Evolutionary conservation across 768 basidiomycete genomes (phyloP), one percentile per base, ranked within the genome.

Genomic region (Podaxis sp.): DNA sequence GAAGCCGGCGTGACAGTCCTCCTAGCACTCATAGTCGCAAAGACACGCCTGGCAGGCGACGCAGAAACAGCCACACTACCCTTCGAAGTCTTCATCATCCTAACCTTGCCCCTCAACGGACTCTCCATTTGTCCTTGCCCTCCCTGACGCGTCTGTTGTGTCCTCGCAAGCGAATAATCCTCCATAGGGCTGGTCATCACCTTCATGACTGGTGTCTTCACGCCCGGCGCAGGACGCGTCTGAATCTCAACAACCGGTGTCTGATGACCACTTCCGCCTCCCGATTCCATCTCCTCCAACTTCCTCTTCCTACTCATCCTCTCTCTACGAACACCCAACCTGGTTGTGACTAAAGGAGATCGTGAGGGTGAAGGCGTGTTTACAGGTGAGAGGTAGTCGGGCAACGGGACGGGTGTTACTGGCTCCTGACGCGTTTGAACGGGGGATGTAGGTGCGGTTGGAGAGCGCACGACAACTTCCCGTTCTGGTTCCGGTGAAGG

Each of bases 311-410:
- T 38, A 15, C 30, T 49, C 28, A 28, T 17, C 40, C 7, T 53
- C 3, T 28, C 40, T 44, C 42, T 22, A 24, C 24, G 49, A 26
- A 7, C 13, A 28, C 24, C 19, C 22, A 12, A 3, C 22, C 49
- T 13, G 13, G 6, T 36, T n/a, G 30, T 22, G 26, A 24, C 12
- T 8, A 42, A n/a, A 28, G 61, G 54, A 15, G 48, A 39, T 8
- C 46, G 44, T 22, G 46, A 38, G 17, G 55, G 48, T 15, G 61
- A 51, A 11, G 61, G 61, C 8, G 61, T 26, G 36, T 57, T 63
- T 17, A 63, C 61, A 39, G 61, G 61, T 11, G 61, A 63, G 22
- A 63, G 9, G 42, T 63, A 56, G 3, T 49, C 38, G 2, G 61
- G 61, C 11, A 63, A 30, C 3, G 54, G 36, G 11, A 63, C 17